Evolutionary conservation across 768 basidiomycete genomes (phyloP).

Genomic region (Termitomyces sp.): DNA sequence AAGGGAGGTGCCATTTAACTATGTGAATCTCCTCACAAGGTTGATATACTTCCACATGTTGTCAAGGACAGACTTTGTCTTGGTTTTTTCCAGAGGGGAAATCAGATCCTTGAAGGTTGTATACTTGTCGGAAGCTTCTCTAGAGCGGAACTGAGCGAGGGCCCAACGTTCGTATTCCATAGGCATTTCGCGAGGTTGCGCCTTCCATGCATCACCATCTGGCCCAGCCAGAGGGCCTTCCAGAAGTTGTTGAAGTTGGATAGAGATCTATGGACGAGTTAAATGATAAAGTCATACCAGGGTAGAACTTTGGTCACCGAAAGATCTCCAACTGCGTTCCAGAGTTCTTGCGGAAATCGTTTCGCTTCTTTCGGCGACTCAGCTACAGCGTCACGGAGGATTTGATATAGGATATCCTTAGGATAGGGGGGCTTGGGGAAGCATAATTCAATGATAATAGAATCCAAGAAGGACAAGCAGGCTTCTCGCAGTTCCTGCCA

Average conservation of each 20-base stretch:
- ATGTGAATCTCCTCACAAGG: constrained; percentile 39
- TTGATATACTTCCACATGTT: constrained; percentile 66
- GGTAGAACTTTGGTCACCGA: constrained; percentile 39
- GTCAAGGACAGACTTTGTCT: constrained; percentile 44
- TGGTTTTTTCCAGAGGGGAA: constrained; percentile 56
- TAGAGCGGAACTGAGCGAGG: constrained; percentile 64
- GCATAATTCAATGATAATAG: constrained; percentile 78
- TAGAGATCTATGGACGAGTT: constrained; percentile 42
- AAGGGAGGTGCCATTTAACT: background rate
- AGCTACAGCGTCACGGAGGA: constrained; percentile 67
- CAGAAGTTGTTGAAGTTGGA: constrained; percentile 64
- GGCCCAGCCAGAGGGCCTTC: constrained; percentile 58
- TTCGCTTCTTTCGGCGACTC: constrained; percentile 72
- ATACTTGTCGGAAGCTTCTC: constrained; percentile 48
- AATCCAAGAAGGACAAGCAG: constrained; percentile 77
- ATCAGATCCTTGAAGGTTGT: constrained; percentile 53
- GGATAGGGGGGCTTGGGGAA: constrained; percentile 71
- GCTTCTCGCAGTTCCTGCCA: constrained; percentile 58
- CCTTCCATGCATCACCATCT: constrained; percentile 52
- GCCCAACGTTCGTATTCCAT: constrained; percentile 63
- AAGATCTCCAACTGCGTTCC: constrained; percentile 81
- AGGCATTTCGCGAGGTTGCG: constrained; percentile 48
- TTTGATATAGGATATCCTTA: constrained; percentile 58
- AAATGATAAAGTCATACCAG: constrained; percentile 9
- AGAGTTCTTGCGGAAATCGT: constrained; percentile 75